Base-by-base conservation (phyloP, 2,329 filamentous ascomycete genomes). In the Exophiala viscosa region DNA sequence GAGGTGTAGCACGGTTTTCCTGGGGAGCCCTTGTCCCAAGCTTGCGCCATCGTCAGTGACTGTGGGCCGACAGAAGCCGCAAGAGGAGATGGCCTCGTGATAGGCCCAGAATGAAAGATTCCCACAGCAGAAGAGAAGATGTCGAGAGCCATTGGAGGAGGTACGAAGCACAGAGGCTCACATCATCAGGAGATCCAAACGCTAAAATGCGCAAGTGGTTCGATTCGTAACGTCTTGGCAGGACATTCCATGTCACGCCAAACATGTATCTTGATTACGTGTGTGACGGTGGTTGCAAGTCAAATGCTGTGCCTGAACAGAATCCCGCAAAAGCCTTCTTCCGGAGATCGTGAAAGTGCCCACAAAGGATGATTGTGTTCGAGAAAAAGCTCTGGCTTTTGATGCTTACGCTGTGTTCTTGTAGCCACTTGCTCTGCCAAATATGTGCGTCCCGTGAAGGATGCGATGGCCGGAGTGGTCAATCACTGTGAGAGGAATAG, bases 171-270 rank as follows among this genome's bases (percentile, higher is more conserved):
- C n/a, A 28, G 20, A 48, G 41, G 36, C 35, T 54, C 45, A 45
- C 33, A 40, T 54, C 45, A 49, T 49, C 51, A 49, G 40, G 38
- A 48, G 51, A 54, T 46, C 15, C 31, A 18, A 17, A 36, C 34
- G 23, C 42, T 42, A 38, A 41, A 17, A 45, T 33, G 51, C 38
- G 15, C 31, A 36, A 35, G 51, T 54, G 51, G 51, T 54, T 39
- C 34, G 51, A 54, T 45, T 17, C 39, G 20, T 45, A 44, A 44
- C 44, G 7, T 48, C 44, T 41, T 13, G 38, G 14, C 6, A 15
- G 39, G 5, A 10, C 5, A 32, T 34, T 35, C n/a, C n/a, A n/a
- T n/a, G 40, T 54, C 40, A 54, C 51, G 40, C 39, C 23, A 28
- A 35, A 44, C 28, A 34, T 40, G 33, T 14, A 34, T 35, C 3